phyloP scores from a whole-genome alignment of 768 basidiomycete species.

The Boletus vermiculosoides region DNA sequence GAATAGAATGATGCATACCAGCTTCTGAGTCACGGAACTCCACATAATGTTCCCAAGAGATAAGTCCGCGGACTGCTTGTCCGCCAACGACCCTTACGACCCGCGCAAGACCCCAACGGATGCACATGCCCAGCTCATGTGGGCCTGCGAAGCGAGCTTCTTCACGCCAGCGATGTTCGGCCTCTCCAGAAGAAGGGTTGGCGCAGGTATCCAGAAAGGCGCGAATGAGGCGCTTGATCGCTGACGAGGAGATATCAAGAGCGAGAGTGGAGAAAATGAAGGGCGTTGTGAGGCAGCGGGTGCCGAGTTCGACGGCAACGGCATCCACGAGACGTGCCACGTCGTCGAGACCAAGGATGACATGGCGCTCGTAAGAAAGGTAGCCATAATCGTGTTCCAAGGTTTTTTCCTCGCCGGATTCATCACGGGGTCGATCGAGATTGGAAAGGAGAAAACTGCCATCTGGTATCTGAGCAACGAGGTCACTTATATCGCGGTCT shows the following conservation, averaged over 20 bases:
- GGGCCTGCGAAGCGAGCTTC: slow-evolving; percentile 83
- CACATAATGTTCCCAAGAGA: slow-evolving; percentile 83
- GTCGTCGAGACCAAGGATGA: slow-evolving; percentile 74
- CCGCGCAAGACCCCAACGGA: slow-evolving; percentile 89
- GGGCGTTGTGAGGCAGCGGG: slow-evolving; percentile 79
- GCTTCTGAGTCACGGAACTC: slow-evolving; percentile 82
- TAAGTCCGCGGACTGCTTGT: slow-evolving; percentile 74
- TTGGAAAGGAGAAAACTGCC: slow-evolving; percentile 53
- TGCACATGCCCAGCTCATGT: slow-evolving; percentile 86
- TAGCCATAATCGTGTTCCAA: slow-evolving; percentile 64
- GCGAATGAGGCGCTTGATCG: slow-evolving; percentile 74
- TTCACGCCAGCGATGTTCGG: slow-evolving; percentile 64
- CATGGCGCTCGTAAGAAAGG: slow-evolving; percentile 68
- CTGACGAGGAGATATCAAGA: slow-evolving; percentile 76
- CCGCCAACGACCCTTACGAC: slow-evolving; percentile 69
- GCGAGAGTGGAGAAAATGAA: slow-evolving; percentile 90
- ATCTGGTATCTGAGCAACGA: slow-evolving; percentile 44
- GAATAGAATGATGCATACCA: slow-evolving; percentile 48
- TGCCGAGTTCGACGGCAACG: slow-evolving; percentile 65
- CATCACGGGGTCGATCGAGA: slow-evolving; percentile 47
- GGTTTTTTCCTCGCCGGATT: slow-evolving; percentile 38
- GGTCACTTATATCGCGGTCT: slow-evolving; percentile 33
- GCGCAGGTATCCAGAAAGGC: slow-evolving; percentile 70
- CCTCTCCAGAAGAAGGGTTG: slow-evolving; percentile 35
- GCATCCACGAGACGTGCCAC: slow-evolving; percentile 70